Evolutionary conservation across 2,329 filamentous ascomycete species (phyloP).

Genomic region (Nectriaceae sp.): DNA sequence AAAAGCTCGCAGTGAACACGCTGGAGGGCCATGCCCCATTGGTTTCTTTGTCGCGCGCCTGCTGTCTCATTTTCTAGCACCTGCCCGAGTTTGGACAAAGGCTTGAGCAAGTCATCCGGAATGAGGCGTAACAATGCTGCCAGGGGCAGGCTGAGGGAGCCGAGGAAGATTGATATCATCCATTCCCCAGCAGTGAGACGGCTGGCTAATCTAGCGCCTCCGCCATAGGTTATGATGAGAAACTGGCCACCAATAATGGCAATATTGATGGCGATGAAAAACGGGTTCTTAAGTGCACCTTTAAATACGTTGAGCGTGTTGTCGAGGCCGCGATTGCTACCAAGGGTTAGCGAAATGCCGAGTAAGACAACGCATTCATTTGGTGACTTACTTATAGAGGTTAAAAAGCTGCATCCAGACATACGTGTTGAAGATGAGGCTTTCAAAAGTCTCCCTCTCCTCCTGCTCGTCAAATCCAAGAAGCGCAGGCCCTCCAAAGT

Average conservation of each 20-base stretch:
- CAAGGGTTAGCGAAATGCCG: background rate
- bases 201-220: slow-evolving; percentile 68
- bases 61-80: too few relatives aligned
- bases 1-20: too few relatives aligned
- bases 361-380: too few relatives aligned
- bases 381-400: slow-evolving; percentile 58
- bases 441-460: slow-evolving; percentile 46
- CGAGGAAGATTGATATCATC: slow-evolving; percentile 77
- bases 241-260: slow-evolving; percentile 84
- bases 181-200: slow-evolving; percentile 75
- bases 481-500: slow-evolving; percentile 61
- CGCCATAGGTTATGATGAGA: slow-evolving; percentile 83
- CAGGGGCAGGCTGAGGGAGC: slow-evolving; percentile 74
- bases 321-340: slow-evolving; percentile 65
- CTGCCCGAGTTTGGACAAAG: too few relatives aligned
- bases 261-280: slow-evolving; percentile 78
- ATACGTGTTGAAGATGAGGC: slow-evolving; percentile 69
- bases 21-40: too few relatives aligned
- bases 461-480: slow-evolving; percentile 43
- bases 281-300: slow-evolving; percentile 74
- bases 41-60: too few relatives aligned
- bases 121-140: slow-evolving; percentile 72
- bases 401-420: slow-evolving; percentile 77
- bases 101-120: slow-evolving; percentile 64
- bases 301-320: slow-evolving; percentile 90